Evolutionary conservation across 148 eudicot genomes (phyloP), one percentile per base, ranked within the genome.

Genomic region (Chenopodium formosanum): DNA sequence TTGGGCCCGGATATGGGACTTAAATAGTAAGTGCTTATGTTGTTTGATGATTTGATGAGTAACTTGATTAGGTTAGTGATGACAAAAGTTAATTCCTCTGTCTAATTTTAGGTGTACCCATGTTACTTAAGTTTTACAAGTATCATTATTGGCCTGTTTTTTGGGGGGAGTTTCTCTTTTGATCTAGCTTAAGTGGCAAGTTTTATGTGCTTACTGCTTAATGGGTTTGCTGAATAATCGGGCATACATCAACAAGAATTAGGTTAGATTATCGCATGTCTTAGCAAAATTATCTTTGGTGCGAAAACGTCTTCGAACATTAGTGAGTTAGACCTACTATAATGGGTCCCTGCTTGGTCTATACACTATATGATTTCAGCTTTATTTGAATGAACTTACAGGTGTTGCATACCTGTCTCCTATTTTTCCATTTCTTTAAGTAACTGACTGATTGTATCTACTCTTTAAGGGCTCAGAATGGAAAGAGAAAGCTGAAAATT

Each of bases 401-500:
- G 23, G 62, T 46, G 82, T 31, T 74, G 46, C 70, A 14, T 31
- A 17, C 34, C 25, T 32, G 22, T 31, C 7, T 80, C 14, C 40
- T 47, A 46, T 32, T 78, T 32, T 73, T 37, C 11, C 37, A 50
- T 19, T 13, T 65, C 44, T 71, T 48, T 78, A 46, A 65, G 66
- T 76, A 84, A 83, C 75, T 86, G 86, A 85, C 50, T 46, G 52
- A 9, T 29, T 77, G 12, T 9, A 25, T 82, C 16, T 82, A 70
- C 74, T 86, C 80, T 52, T 70, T 78, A 81, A 96, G 99, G 98
- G 98, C 76, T 89, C 97, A 71, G 98, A 92, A 86, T 94, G 98
- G 99, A 92, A 96, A 81, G 98, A 96, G 77, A 96, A 94, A 81
- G 98, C 98, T 74, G 99, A 96, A 88, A 90, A 89, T 70, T 86